A percentile compares a stretch with the other conserved stretches of the same genome.
Conservation (phyloP, 2,329 filamentous ascomycete species). For the Alternaria sp. region DNA sequence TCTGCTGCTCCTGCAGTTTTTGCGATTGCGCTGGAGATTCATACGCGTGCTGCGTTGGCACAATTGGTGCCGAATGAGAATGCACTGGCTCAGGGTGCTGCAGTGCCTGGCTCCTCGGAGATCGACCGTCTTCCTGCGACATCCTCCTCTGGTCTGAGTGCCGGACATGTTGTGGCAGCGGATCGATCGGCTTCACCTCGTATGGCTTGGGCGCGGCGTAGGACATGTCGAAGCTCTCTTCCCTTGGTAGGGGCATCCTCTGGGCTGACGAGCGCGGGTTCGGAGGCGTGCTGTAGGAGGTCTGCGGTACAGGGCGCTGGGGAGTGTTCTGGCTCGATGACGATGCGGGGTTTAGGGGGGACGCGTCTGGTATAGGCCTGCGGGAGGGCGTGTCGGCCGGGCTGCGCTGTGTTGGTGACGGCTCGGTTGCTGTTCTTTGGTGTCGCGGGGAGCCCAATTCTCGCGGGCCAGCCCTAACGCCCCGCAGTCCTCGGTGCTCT, state of each 20-base stretch:
- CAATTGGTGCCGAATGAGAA: slow-evolving; percentile 54
- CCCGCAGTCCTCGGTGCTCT: slow-evolving; percentile 39
- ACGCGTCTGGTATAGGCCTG: slow-evolving; percentile 37
- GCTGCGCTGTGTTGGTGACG: slow-evolving; percentile 26
- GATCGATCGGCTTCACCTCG: slow-evolving; percentile 41
- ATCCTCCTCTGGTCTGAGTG: slow-evolving; percentile 26
- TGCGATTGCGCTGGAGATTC: slow-evolving; percentile 19
- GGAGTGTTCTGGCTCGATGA: slow-evolving; percentile 32
- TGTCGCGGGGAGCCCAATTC: slow-evolving; percentile 45
- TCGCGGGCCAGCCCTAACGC: slow-evolving; percentile 42
- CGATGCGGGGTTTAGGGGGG: slow-evolving; percentile 27
- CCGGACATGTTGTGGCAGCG: slow-evolving; percentile 30
- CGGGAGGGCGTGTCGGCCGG: slow-evolving; percentile 36
- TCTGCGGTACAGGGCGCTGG: slow-evolving; percentile 32
- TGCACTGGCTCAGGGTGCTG: slow-evolving; percentile 48
- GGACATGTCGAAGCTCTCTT: slow-evolving; percentile 44
- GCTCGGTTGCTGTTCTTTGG: slow-evolving; percentile 27
- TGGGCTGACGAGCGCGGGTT: slow-evolving; percentile 33
- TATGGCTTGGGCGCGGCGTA: slow-evolving; percentile 47
- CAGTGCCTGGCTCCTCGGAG: slow-evolving; percentile 29
- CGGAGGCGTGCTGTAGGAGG: slow-evolving; percentile 28
- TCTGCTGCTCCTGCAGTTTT: slow-evolving; percentile 17
- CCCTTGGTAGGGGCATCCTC: slow-evolving; percentile 25
- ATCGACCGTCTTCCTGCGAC: slow-evolving; percentile 39
- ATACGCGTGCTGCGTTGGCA: slow-evolving; percentile 45